These are phyloP conservation scores for Penicillium psychrofluorescens DNA, from an alignment of 495 filamentous ascomycete species.

Conservation along the genomic window DNA sequence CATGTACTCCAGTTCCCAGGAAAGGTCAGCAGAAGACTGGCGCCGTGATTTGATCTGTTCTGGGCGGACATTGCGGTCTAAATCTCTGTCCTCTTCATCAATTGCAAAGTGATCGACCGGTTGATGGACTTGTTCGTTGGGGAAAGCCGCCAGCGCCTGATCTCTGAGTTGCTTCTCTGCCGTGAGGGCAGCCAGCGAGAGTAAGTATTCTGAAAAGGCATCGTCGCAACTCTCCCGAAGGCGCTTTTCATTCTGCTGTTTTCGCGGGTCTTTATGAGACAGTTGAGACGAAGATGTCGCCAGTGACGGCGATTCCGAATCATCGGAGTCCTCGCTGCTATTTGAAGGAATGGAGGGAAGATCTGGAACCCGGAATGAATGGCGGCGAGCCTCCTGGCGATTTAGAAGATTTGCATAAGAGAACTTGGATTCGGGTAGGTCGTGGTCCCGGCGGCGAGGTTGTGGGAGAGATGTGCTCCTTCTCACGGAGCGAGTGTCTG, in stretches of 20 bases:
- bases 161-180: conserved; percentile 68
- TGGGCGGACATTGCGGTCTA: conserved; percentile 27
- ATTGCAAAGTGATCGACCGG: conserved; percentile 54
- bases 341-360: conserved; percentile 48
- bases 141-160: conserved; percentile 62
- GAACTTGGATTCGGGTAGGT: conserved; percentile 34
- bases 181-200: conserved; percentile 66
- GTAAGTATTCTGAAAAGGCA: conserved; percentile 63
- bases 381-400: conserved; percentile 33
- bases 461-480: conserved; percentile 14
- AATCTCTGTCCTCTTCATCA: conserved; percentile 43
- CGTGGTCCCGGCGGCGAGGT: conserved; percentile 9
- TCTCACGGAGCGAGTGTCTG: conserved; percentile 41
- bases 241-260: conserved; percentile 31
- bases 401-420: conserved; percentile 38
- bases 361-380: conserved; percentile 50
- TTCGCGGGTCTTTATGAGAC: conserved; percentile 27
- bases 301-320: conserved; percentile 38
- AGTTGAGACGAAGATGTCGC: conserved; percentile 37
- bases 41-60: conserved; percentile 25
- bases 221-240: conserved; percentile 59
- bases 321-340: conserved; percentile 48
- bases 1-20: conserved; percentile 45
- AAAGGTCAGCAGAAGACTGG: conserved; percentile 41
- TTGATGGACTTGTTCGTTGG: conserved; percentile 57